phyloP scores from a whole-genome alignment of 2,329 filamentous ascomycete genomes.

The Chaetomium sp. region DNA sequence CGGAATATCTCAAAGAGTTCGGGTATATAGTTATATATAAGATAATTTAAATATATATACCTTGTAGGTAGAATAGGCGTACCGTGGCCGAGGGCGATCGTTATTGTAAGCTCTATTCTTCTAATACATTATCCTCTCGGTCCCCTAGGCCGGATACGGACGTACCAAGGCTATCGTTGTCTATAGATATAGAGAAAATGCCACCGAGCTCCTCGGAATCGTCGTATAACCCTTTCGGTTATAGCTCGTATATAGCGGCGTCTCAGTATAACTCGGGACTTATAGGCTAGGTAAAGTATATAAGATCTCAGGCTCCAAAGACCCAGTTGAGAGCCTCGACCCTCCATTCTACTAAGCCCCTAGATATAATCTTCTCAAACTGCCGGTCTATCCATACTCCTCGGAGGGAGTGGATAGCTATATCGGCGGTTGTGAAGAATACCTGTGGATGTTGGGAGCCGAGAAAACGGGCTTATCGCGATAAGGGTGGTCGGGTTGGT shows the following conservation, averaged over 20 bases:
- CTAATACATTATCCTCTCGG: no score
- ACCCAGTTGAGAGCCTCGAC: neutral
- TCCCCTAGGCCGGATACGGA: no score
- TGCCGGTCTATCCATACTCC: conserved; percentile 3
- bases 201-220: no score
- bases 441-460: neutral
- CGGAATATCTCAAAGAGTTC: no score
- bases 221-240: neutral
- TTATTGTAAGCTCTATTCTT: no score
- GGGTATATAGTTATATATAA: no score
- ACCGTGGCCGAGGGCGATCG: no score
- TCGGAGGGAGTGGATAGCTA: conserved; percentile 6
- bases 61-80: no score
- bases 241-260: neutral
- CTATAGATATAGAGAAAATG: no score
- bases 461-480: conserved; percentile 5
- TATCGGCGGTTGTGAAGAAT: neutral
- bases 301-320: neutral
- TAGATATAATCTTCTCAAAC: neutral
- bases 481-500: conserved; percentile 14
- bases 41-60: no score
- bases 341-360: neutral
- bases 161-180: no score
- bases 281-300: neutral
- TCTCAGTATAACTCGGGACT: neutral